Evolutionary conservation across 148 eudicot species (phyloP).

Genomic region (Spergularia marina): DNA sequence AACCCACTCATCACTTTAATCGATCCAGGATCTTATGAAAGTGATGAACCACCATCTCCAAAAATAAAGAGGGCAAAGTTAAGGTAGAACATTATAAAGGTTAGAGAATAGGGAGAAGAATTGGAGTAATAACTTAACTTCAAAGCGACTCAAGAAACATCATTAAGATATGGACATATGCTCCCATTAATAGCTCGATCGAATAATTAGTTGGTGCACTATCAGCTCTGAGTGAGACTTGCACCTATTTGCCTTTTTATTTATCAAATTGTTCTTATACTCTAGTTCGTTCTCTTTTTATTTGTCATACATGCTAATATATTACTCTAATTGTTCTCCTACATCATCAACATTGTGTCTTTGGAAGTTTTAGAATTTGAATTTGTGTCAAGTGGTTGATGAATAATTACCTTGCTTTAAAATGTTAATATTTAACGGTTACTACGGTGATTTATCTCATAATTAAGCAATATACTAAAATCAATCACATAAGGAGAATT

Average conservation of each 20-base stretch:
- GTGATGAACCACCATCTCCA: conserved; percentile 18
- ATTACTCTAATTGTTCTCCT: no score
- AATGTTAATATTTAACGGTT: no score
- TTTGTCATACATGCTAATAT: no score
- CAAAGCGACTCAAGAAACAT: conserved; percentile 27
- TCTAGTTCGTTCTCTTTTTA: background rate
- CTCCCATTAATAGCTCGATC: conserved; percentile 16
- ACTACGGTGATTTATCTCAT: no score
- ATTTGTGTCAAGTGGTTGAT: no score
- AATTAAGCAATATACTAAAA: no score
- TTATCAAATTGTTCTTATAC: background rate
- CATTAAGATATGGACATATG: conserved; percentile 18
- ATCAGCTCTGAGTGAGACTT: conserved; percentile 24
- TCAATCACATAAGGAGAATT: no score
- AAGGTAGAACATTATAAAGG: background rate
- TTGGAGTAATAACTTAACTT: conserved; percentile 30
- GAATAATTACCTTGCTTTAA: no score
- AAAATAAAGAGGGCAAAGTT: background rate
- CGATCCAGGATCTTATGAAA: conserved; percentile 14
- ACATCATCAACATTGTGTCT: no score
- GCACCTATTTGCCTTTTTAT: background rate
- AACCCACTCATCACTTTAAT: background rate
- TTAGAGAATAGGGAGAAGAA: background rate
- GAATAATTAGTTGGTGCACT: conserved; percentile 24
- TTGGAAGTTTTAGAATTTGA: no score